phyloP scores from a whole-genome alignment of 805 yeast species.

The Saturnispora quitensis region DNA sequence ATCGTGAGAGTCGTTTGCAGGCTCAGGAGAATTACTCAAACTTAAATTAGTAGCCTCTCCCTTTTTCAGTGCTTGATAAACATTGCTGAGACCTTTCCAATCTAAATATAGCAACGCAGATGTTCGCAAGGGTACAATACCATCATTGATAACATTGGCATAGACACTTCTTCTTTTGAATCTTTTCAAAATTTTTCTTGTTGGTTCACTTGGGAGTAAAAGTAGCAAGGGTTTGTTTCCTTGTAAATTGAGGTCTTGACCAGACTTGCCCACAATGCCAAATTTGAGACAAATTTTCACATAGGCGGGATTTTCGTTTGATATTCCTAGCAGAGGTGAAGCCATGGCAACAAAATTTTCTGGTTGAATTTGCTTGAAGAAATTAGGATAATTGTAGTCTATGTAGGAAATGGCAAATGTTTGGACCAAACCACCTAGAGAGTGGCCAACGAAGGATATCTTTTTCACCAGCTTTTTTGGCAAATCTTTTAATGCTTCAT shows the following conservation, averaged over 20 bases:
- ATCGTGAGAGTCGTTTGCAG: not conserved
- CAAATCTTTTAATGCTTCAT: constrained; percentile 30
- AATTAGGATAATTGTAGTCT: constrained; percentile 55
- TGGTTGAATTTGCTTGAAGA: constrained; percentile 60
- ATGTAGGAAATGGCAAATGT: constrained; percentile 84
- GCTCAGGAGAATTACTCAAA: not conserved
- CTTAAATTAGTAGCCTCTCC: constrained; percentile 10
- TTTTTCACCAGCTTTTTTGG: constrained; percentile 23
- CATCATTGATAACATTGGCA: constrained; percentile 88
- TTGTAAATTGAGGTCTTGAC: constrained; percentile 73
- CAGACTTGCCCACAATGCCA: constrained; percentile 89
- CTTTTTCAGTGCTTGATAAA: constrained; percentile 25
- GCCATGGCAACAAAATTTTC: constrained; percentile 77
- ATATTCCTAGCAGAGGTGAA: constrained; percentile 80
- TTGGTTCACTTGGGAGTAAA: constrained; percentile 67
- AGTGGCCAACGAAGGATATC: constrained; percentile 86
- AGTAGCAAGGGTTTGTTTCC: constrained; percentile 58
- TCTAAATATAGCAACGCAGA: constrained; percentile 79
- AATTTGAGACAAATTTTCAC: constrained; percentile 76
- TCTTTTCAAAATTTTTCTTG: constrained; percentile 49
- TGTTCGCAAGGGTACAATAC: constrained; percentile 90
- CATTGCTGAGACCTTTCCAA: constrained; percentile 62
- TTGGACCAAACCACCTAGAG: constrained; percentile 88
- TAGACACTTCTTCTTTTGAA: constrained; percentile 72
- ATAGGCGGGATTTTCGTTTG: constrained; percentile 79